These are phyloP conservation scores for Erodium texanum DNA, from an alignment of 441 rosid genomes.

Conservation along the genomic window DNA sequence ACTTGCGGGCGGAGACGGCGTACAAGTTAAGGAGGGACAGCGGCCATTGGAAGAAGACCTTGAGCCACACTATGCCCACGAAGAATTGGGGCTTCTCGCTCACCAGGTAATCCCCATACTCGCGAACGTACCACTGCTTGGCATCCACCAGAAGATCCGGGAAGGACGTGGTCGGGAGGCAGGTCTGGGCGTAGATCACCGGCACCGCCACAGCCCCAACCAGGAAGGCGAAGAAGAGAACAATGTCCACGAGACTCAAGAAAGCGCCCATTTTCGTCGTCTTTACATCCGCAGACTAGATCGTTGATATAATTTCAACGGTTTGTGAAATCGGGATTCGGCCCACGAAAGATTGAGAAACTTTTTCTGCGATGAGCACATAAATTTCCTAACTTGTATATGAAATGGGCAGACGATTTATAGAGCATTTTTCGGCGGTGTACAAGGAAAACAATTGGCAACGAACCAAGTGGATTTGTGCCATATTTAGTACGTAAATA, in stretches of 20 bases:
- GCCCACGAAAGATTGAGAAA: too few relatives aligned
- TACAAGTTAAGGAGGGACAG: slow-evolving; percentile 49
- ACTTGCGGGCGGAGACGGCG: slow-evolving; percentile 43
- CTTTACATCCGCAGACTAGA: too few relatives aligned
- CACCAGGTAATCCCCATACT: slow-evolving; percentile 49
- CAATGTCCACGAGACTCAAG: slow-evolving; percentile 36
- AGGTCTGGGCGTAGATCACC: slow-evolving; percentile 47
- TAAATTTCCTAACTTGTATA: too few relatives aligned
- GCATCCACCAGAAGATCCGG: slow-evolving; percentile 46
- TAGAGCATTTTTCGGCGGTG: too few relatives aligned
- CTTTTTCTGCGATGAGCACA: too few relatives aligned
- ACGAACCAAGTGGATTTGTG: neutral
- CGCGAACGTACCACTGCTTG: slow-evolving; percentile 29
- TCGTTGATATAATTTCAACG: too few relatives aligned
- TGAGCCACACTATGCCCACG: slow-evolving; percentile 59
- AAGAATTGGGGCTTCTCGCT: slow-evolving; percentile 67
- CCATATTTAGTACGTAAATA: neutral
- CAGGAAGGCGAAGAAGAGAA: slow-evolving; percentile 45
- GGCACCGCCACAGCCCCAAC: slow-evolving; percentile 44
- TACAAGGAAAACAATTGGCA: too few relatives aligned
- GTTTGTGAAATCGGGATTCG: too few relatives aligned
- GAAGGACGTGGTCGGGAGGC: slow-evolving; percentile 34
- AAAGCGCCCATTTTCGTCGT: slow-evolving; percentile 34
- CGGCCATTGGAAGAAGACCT: slow-evolving; percentile 70
- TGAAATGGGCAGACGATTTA: too few relatives aligned